Evolutionary conservation across 164 flowering plant species (phyloP).

Genomic region (Taxillus chinensis): DNA sequence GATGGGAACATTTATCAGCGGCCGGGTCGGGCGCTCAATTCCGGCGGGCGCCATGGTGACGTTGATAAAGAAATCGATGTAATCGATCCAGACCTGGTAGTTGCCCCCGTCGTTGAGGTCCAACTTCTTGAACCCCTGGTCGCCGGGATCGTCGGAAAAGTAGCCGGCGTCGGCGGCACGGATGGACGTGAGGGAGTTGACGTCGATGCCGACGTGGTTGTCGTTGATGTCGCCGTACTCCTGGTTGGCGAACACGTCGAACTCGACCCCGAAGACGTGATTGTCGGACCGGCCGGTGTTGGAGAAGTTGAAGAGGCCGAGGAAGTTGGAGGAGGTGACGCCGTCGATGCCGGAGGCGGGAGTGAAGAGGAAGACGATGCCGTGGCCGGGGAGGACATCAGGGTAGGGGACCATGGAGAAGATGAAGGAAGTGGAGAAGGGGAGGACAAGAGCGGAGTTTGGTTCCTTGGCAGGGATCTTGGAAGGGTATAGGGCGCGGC

Average conservation of each 20-base stretch:
- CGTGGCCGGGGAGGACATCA: constrained; percentile 38
- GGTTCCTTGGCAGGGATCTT: constrained; percentile 31
- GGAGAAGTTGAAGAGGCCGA: constrained; percentile 39
- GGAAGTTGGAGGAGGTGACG: constrained; percentile 28
- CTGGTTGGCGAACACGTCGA: constrained; percentile 44
- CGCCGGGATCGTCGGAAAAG: constrained; percentile 18
- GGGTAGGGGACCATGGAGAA: constrained; percentile 48
- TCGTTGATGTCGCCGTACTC: constrained; percentile 39
- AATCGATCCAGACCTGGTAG: constrained; percentile 69
- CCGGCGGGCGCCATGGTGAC: constrained; percentile 54
- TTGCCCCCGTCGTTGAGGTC: constrained; percentile 44
- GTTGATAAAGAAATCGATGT: constrained; percentile 24
- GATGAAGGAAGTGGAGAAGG: constrained; percentile 61
- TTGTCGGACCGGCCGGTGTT: constrained; percentile 23
- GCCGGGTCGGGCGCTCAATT: constrained; percentile 23
- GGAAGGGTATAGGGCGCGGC: constrained; percentile 40
- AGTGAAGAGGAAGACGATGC: constrained; percentile 40
- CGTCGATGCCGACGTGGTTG: constrained; percentile 54
- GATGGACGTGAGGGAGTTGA: constrained; percentile 38
- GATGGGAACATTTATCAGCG: constrained; percentile 23
- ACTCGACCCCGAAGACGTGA: constrained; percentile 56
- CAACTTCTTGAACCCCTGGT: constrained; percentile 19
- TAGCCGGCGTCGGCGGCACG: constrained; percentile 34
- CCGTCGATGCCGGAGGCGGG: constrained; percentile 37
- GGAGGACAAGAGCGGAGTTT: constrained; percentile 26